These are phyloP conservation scores for Blastocystis sp. DNA, from an alignment of 352 stramenopile genomes.

Conservation along the genomic window DNA sequence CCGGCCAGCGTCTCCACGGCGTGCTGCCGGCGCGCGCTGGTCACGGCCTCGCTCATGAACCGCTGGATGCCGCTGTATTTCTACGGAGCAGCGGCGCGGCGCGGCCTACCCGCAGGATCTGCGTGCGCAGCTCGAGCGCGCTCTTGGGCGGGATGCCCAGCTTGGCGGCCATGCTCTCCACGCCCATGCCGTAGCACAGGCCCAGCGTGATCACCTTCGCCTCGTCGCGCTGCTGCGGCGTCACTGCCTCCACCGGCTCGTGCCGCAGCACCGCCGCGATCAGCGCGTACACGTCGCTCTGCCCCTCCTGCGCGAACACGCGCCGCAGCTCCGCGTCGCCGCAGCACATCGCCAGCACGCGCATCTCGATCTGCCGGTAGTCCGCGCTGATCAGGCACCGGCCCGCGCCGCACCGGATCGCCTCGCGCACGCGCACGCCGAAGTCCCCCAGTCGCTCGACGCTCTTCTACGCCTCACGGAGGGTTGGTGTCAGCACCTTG, in stretches of 20 bases:
- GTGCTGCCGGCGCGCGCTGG: neutral
- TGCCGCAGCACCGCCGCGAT: slow-evolving; percentile 24
- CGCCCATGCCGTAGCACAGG: slow-evolving; percentile 64
- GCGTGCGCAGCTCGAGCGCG: neutral
- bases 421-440: slow-evolving; percentile 14
- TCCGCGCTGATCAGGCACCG: slow-evolving; percentile 52
- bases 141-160: slow-evolving; percentile 6
- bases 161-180: slow-evolving; percentile 52
- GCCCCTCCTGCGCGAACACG: slow-evolving; percentile 5
- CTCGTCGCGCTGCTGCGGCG: slow-evolving; percentile 16
- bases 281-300: slow-evolving; percentile 60
- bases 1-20: slow-evolving; percentile 58
- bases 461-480: neutral
- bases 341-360: slow-evolving; percentile 49
- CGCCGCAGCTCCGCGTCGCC: neutral
- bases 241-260: slow-evolving; percentile 16
- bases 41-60: slow-evolving; percentile 48
- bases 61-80: slow-evolving; percentile 17
- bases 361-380: slow-evolving; percentile 70
- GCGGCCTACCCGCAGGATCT: slow-evolving; percentile 40
- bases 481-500: neutral
- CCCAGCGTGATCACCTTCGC: slow-evolving; percentile 70
- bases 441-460: slow-evolving; percentile 34
- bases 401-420: neutral
- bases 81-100: neutral